phyloP scores from a whole-genome alignment of 1,284 basidiomycete genomes.

The Farysia itapuensis region DNA sequence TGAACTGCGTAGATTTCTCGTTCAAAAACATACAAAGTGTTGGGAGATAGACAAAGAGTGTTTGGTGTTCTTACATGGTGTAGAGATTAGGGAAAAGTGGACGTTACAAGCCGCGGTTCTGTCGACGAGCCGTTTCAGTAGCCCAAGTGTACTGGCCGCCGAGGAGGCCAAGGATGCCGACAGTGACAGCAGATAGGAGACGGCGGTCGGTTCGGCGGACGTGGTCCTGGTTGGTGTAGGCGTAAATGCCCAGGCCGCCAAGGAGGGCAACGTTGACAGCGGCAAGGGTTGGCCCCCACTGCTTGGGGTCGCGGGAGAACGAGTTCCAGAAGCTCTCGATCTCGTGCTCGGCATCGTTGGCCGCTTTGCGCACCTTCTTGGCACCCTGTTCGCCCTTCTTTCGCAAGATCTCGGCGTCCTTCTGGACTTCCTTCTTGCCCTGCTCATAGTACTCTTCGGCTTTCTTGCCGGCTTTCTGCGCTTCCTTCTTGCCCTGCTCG shows the following conservation, averaged over 20 bases:
- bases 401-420: conserved; percentile 26
- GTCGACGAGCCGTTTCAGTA: conserved; percentile 42
- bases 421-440: conserved; percentile 34
- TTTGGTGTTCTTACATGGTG: too few relatives aligned
- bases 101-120: conserved; percentile 22
- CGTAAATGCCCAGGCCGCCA: conserved; percentile 53
- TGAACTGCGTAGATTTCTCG: too few relatives aligned
- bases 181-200: conserved; percentile 44
- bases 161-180: conserved; percentile 48
- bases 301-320: conserved; percentile 52
- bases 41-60: too few relatives aligned
- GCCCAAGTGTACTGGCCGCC: conserved; percentile 52
- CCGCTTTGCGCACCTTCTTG: conserved; percentile 35
- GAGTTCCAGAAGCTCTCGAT: conserved; percentile 40
- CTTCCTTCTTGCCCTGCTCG: conserved; percentile 34
- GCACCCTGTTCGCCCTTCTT: conserved; percentile 44
- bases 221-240: conserved; percentile 53
- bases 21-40: too few relatives aligned
- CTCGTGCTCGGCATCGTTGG: conserved; percentile 48
- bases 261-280: conserved; percentile 54
- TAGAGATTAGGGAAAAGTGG: too few relatives aligned
- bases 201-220: conserved; percentile 45
- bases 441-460: conserved; percentile 19
- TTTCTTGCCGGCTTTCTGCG: conserved; percentile 12
- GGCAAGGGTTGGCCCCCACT: conserved; percentile 54